Conservation (phyloP, 2,329 filamentous ascomycete species). For the Colletotrichum zoysiae region DNA sequence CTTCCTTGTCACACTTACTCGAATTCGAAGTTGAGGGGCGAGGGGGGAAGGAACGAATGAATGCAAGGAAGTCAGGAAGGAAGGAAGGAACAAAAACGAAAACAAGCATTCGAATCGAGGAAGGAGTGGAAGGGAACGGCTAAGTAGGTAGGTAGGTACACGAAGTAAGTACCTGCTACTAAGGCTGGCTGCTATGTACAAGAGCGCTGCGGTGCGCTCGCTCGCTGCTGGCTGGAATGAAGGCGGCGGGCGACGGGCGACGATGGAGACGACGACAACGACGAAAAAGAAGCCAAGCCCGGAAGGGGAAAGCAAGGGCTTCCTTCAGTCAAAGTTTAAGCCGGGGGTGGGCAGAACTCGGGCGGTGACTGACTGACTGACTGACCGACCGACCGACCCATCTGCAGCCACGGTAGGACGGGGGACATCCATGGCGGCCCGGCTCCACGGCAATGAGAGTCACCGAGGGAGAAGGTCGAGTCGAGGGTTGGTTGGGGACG, state of each 20-base stretch:
- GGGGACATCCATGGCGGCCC: neutral
- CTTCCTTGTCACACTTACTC: neutral
- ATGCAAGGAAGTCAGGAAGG: neutral
- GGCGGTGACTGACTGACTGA: neutral
- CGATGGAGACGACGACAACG: neutral
- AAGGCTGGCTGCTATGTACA: too few relatives aligned
- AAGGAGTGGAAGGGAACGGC: neutral
- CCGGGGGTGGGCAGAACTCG: conserved; percentile 3
- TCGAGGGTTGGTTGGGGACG: neutral
- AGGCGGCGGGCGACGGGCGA: neutral
- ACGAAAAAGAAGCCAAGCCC: conserved; percentile 14
- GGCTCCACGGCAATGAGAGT: neutral
- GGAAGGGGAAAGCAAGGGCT: conserved; percentile 22
- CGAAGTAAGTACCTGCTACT: too few relatives aligned
- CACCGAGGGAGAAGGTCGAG: neutral
- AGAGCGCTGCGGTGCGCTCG: too few relatives aligned
- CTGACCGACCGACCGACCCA: neutral
- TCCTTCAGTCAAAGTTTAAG: conserved; percentile 3
- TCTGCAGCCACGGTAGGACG: conserved; percentile 2
- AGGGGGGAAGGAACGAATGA: too few relatives aligned
- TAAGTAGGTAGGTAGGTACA: too few relatives aligned
- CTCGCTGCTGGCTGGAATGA: neutral
- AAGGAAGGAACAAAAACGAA: neutral
- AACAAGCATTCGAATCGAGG: conserved; percentile 15
- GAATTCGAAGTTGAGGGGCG: neutral